phyloP scores from a whole-genome alignment of 441 rosid genomes.

The Adansonia madagascariensis region DNA sequence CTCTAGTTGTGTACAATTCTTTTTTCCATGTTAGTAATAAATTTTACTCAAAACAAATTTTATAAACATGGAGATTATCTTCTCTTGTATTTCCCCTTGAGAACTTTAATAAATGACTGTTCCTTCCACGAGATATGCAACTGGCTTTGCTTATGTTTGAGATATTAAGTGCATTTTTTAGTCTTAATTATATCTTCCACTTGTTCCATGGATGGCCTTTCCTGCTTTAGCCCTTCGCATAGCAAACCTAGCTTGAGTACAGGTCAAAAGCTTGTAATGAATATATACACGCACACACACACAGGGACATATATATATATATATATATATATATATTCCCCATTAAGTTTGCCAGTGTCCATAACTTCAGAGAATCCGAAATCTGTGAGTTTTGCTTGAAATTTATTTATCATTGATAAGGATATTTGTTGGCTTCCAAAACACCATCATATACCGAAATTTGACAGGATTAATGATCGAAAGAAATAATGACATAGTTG shows the following conservation, averaged over 20 bases:
- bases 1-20: not conserved
- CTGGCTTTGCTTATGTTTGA: slow-evolving; percentile 28
- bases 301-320: too few species aligned
- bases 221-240: slow-evolving; percentile 54
- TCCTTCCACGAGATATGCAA: not conserved
- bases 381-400: slow-evolving; percentile 64
- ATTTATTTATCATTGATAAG: slow-evolving; percentile 43
- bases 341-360: slow-evolving; percentile 56
- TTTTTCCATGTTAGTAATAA: slow-evolving; percentile 11
- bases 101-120: not conserved
- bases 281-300: too few species aligned
- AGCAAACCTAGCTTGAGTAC: slow-evolving; percentile 55
- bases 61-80: not conserved
- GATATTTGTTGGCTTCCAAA: slow-evolving; percentile 62
- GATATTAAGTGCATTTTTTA: slow-evolving; percentile 46
- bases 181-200: slow-evolving; percentile 35
- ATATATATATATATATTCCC: slow-evolving; percentile 35
- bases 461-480: slow-evolving; percentile 1
- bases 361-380: slow-evolving; percentile 65
- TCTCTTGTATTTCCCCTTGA: not conserved
- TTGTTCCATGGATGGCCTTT: slow-evolving; percentile 53
- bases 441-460: not conserved
- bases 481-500: not conserved
- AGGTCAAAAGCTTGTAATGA: slow-evolving; percentile 49
- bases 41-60: not conserved